phyloP scores from a whole-genome alignment of 768 basidiomycete genomes.

The Lactarius indigo region DNA sequence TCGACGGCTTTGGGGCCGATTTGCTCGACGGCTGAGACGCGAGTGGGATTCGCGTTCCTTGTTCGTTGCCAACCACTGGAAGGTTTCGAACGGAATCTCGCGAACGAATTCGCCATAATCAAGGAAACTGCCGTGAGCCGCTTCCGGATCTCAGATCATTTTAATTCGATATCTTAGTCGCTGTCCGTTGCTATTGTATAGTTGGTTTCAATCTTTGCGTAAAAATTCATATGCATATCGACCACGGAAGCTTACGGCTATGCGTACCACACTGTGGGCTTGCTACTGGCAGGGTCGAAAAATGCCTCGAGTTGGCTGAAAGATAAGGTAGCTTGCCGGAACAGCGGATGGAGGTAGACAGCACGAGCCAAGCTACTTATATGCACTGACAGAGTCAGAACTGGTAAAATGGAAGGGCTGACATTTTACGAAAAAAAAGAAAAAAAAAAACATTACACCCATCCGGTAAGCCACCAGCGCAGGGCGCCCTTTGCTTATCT shows the following conservation, averaged over 20 bases:
- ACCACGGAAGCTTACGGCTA: neutral
- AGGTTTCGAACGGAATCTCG: neutral
- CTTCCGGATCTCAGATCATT: neutral
- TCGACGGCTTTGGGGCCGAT: slow-evolving; percentile 38
- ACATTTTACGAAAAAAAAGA: neutral
- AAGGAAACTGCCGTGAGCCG: neutral
- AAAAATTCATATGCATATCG: neutral
- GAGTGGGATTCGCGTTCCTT: neutral
- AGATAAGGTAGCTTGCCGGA: neutral
- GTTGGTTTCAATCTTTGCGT: neutral
- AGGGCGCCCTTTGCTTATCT: slow-evolving; percentile 4
- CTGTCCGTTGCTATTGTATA: neutral
- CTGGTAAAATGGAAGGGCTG: neutral
- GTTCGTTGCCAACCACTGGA: neutral
- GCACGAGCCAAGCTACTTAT: neutral
- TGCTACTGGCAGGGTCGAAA: slow-evolving; percentile 3
- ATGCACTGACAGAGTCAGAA: neutral
- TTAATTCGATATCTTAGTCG: neutral
- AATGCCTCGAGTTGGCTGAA: neutral
- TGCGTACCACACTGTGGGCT: neutral
- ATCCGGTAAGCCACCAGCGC: neutral
- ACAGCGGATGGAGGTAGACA: neutral
- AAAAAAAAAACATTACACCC: slow-evolving; percentile 2
- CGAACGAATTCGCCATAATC: neutral
- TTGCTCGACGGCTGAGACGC: slow-evolving; percentile 34